phyloP scores from a whole-genome alignment of 1,284 basidiomycete species.

The Ustilago lituana region DNA sequence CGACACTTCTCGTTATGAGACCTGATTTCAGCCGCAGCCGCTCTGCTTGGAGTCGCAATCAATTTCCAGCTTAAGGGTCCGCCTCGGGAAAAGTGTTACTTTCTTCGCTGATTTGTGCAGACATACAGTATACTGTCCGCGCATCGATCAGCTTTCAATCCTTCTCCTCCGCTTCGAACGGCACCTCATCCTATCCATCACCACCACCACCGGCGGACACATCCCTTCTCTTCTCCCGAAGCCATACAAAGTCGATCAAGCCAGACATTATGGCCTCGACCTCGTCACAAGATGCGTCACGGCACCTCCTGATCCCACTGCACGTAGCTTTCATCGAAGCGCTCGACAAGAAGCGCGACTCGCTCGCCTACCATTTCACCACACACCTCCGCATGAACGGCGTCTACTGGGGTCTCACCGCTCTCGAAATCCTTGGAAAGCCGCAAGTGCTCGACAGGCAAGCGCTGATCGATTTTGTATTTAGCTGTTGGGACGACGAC shows the following conservation, averaged over 20 bases:
- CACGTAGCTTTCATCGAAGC: constrained; percentile 48
- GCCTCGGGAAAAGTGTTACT: constrained; percentile 23
- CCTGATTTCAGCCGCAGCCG: background rate
- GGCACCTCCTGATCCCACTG: constrained; percentile 32
- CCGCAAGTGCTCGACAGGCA: constrained; percentile 80
- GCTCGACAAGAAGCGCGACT: constrained; percentile 49
- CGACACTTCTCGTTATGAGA: constrained; percentile 20
- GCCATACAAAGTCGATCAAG: too few species aligned
- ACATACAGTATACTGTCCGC: too few species aligned
- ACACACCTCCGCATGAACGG: constrained; percentile 94
- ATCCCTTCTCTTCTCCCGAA: background rate
- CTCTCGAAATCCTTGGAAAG: constrained; percentile 81
- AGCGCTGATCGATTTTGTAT: constrained; percentile 87
- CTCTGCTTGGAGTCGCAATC: constrained; percentile 13
- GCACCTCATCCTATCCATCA: too few species aligned
- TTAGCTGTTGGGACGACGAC: constrained; percentile 80
- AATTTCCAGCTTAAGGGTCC: constrained; percentile 42
- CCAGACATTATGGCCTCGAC: background rate
- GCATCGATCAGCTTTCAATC: constrained; percentile 22
- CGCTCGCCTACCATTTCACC: constrained; percentile 82
- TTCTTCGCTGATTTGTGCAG: constrained; percentile 3
- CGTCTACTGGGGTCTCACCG: constrained; percentile 94
- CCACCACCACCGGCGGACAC: background rate
- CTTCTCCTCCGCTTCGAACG: constrained; percentile 4
- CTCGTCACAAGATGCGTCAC: constrained; percentile 5